These are phyloP conservation scores for Citrus cavaleriei DNA, from an alignment of 345 rosid genomes.

Conservation along the genomic window DNA sequence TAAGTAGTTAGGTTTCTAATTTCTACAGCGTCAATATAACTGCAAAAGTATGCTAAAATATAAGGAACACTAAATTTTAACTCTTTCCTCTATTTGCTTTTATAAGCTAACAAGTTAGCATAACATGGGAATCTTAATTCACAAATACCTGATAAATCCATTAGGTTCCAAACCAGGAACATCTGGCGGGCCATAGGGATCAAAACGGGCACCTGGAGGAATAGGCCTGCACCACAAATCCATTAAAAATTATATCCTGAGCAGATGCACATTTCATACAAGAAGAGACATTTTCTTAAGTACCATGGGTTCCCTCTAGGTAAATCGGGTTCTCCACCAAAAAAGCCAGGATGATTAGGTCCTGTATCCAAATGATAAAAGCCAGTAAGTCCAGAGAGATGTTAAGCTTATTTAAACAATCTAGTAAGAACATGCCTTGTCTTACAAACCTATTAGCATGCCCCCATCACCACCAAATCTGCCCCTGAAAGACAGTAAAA, in stretches of 20 bases:
- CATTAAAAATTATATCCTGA: background rate
- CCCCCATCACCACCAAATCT: slow-evolving; percentile 49
- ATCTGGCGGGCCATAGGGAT: slow-evolving; percentile 86
- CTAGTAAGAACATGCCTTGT: background rate
- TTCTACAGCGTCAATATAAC: background rate
- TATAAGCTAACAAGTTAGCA: background rate
- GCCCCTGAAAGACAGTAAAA: slow-evolving; percentile 45
- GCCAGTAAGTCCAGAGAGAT: background rate
- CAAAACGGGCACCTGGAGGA: slow-evolving; percentile 94
- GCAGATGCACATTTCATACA: background rate
- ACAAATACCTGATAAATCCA: slow-evolving; percentile 60
- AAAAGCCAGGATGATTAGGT: slow-evolving; percentile 67
- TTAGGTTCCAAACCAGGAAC: slow-evolving; percentile 82
- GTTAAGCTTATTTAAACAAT: background rate
- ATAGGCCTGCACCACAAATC: slow-evolving; percentile 44
- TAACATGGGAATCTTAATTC: background rate
- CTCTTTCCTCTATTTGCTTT: background rate
- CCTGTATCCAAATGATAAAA: slow-evolving; percentile 47
- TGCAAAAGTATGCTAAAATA: background rate
- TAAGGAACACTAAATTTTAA: background rate
- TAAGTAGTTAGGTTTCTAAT: too few relatives aligned
- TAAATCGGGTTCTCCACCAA: slow-evolving; percentile 36
- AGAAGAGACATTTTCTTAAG: slow-evolving; percentile 6
- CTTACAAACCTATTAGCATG: slow-evolving; percentile 72
- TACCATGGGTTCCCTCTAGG: slow-evolving; percentile 56